phyloP scores from a whole-genome alignment of 805 yeast genomes.

The Yarrowia sp. region DNA sequence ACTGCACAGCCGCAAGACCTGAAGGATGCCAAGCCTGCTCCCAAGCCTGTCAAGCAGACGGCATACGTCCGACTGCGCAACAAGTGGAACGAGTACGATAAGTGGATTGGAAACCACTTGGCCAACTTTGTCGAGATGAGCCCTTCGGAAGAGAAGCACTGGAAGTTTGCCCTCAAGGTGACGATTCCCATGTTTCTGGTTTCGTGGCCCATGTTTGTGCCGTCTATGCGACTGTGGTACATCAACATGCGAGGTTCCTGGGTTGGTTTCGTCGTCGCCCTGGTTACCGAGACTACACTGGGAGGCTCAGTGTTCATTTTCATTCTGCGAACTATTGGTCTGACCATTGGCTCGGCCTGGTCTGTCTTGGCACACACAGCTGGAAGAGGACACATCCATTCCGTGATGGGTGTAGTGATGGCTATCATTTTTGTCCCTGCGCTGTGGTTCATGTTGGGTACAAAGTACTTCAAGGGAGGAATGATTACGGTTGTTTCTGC shows the following conservation, averaged over 20 bases:
- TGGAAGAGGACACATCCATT: conserved; percentile 39
- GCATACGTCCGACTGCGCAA: not conserved
- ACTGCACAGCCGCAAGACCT: not conserved
- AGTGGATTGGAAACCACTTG: conserved; percentile 26
- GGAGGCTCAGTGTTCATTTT: conserved; percentile 52
- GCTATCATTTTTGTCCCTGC: conserved; percentile 48
- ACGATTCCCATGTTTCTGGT: conserved; percentile 47
- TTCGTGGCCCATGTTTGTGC: conserved; percentile 52
- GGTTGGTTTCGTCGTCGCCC: conserved; percentile 53
- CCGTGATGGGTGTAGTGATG: conserved; percentile 46
- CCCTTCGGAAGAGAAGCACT: conserved; percentile 38
- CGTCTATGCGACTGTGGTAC: conserved; percentile 50
- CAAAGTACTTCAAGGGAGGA: conserved; percentile 53
- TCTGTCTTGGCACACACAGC: conserved; percentile 49
- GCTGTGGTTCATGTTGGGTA: conserved; percentile 45
- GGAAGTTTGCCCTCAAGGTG: conserved; percentile 49
- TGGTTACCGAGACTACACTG: conserved; percentile 51
- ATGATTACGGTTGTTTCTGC: conserved; percentile 49
- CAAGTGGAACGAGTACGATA: not conserved
- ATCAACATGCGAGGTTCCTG: conserved; percentile 49
- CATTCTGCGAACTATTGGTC: conserved; percentile 49
- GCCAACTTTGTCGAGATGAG: conserved; percentile 32
- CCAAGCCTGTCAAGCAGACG: not conserved
- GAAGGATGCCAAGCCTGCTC: not conserved
- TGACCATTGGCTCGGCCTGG: conserved; percentile 50